Evolutionary conservation across 2,329 filamentous ascomycete species (phyloP).

Genomic region (Diaporthe sp.): DNA sequence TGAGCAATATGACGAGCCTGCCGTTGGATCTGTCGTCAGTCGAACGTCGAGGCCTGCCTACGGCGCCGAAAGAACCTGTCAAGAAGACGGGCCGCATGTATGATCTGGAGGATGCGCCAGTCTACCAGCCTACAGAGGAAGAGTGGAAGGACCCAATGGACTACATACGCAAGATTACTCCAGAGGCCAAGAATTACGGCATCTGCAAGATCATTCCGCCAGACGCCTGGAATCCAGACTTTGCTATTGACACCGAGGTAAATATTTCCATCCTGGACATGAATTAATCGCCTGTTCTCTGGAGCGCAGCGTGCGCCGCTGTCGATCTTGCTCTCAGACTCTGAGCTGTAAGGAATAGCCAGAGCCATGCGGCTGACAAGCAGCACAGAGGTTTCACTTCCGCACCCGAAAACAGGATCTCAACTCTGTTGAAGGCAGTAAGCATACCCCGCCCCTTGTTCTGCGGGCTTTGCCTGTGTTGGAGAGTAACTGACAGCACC

Average conservation of each 20-base stretch:
- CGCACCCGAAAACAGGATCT: conserved; percentile 95
- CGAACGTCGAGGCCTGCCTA: conserved; percentile 88
- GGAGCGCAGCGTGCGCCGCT: neutral
- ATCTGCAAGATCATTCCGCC: conserved; percentile 97
- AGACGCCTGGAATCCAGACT: conserved; percentile 91
- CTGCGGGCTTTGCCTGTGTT: conserved; percentile 27
- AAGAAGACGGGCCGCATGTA: conserved; percentile 84
- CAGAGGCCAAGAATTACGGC: conserved; percentile 87
- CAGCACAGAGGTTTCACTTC: conserved; percentile 88
- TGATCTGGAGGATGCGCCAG: conserved; percentile 88
- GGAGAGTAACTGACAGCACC: conserved; percentile 51
- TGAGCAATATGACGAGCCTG: conserved; percentile 66
- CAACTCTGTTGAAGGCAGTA: conserved; percentile 98
- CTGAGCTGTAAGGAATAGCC: too few species aligned
- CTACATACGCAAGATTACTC: conserved; percentile 91
- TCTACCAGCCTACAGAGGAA: conserved; percentile 88
- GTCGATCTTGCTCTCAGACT: neutral
- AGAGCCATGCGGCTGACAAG: conserved; percentile 22
- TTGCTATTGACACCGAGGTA: conserved; percentile 98
- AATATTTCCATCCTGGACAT: conserved; percentile 41
- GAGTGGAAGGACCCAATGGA: conserved; percentile 95
- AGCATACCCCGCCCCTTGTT: conserved; percentile 49
- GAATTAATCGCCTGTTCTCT: too few species aligned
- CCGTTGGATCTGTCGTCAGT: conserved; percentile 89
- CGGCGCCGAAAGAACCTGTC: conserved; percentile 78